A percentile compares a stretch with the other conserved stretches of the same genome.
Conservation (phyloP, 768 basidiomycete genomes). For the Suillus decipiens region DNA sequence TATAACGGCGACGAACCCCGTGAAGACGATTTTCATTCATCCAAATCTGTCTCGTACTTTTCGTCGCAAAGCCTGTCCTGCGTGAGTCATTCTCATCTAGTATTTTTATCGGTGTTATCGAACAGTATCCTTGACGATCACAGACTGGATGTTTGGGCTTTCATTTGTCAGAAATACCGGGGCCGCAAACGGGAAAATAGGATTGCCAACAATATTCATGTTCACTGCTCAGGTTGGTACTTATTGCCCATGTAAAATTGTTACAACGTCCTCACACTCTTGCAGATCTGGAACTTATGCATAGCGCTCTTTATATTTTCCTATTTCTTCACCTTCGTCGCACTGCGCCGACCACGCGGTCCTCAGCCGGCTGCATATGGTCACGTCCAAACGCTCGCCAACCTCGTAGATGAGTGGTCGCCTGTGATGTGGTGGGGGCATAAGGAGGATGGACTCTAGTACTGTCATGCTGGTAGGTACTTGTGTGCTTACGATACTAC, state of each 20-base stretch:
- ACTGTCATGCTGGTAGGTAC: slow-evolving; percentile 4
- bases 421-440: slow-evolving; percentile 23
- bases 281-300: slow-evolving; percentile 30
- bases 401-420: slow-evolving; percentile 38
- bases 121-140: background rate
- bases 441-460: slow-evolving; percentile 14
- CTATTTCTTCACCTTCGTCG: slow-evolving; percentile 19
- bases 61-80: slow-evolving; percentile 26
- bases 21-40: slow-evolving; percentile 25
- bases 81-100: slow-evolving; percentile 19
- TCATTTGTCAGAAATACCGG: too few species aligned
- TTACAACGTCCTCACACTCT: background rate
- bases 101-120: background rate
- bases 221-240: slow-evolving; percentile 20
- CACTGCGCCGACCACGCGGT: slow-evolving; percentile 20
- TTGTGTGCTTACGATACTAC: background rate
- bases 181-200: too few species aligned
- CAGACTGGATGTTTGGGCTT: slow-evolving; percentile 36
- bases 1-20: slow-evolving; percentile 21
- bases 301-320: slow-evolving; percentile 23
- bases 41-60: slow-evolving; percentile 18
- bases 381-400: slow-evolving; percentile 35
- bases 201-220: too few species aligned
- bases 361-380: slow-evolving; percentile 35
- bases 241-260: background rate